Evolutionary conservation across 441 rosid genomes (phyloP), one percentile per base, ranked within the genome.

Genomic region (Pelargonium citronellum): DNA sequence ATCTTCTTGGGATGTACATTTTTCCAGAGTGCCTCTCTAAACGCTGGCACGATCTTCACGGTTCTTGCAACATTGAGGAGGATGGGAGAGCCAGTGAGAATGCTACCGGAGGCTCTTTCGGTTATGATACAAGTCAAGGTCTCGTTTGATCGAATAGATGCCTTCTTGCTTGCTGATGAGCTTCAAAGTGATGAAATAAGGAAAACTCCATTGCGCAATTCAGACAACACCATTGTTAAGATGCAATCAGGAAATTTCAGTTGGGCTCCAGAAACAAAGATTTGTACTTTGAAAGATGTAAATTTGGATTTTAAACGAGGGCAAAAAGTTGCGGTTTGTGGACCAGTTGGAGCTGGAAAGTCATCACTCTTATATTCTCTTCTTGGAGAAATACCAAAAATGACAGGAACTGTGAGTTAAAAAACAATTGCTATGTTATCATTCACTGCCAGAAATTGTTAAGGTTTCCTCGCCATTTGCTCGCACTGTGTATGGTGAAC

Each of bases 331-430:
- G 97, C 97, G 15, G 77, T 93, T 67, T 91, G 97, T 41, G 97
- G 98, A 60, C 87, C 89, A 10, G 93, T 91, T 20, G 98, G 97
- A 0, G 87, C 93, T 0, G 98, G 98, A 37, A 93, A 91, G 76
- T 89, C 98, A 19, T 91, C 98, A 0, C 74, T 89, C 37, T 79
- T 93, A 72, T 82, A 78, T 71, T 91, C 98, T 17, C 78, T 87
- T 37, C 91, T 93, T 0, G 88, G 95, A 71, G 95, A 93, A 80
- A 88, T 91, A 66, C 87, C 90, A 12, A 88, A 82, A 83, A 77
- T 84, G 68, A 79, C 93, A 43, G 98, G 92, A 83, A 77, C 74
- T 63, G 97, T 93, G 70, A 91, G 97, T 75, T 71, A 5, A 5
- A 22, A 49, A 55, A 10, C 55, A 66, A 11, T 64, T 34, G 20